Conservation (phyloP, 441 rosid species). For the Euphorbia schlechtendalii region DNA sequence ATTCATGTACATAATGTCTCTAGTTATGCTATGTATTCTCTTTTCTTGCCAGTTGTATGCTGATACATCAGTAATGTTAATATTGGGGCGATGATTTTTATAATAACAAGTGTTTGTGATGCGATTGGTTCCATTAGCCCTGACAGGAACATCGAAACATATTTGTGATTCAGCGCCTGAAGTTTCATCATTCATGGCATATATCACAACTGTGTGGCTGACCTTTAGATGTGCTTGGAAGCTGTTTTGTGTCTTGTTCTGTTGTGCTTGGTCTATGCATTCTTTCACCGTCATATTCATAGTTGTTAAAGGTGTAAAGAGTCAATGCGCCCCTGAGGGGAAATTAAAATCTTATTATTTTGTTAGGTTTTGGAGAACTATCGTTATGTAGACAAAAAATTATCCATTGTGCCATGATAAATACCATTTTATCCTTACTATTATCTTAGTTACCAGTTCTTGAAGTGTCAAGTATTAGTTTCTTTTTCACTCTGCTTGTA, state of each 20-base stretch:
- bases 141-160: neutral
- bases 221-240: neutral
- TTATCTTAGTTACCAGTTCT: neutral
- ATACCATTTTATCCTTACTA: neutral
- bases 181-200: neutral
- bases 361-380: neutral
- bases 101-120: neutral
- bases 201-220: neutral
- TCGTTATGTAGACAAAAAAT: neutral
- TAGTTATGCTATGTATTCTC: neutral
- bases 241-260: neutral
- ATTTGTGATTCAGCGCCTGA: neutral
- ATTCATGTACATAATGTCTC: neutral
- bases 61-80: neutral
- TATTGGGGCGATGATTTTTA: neutral
- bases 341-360: neutral
- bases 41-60: neutral
- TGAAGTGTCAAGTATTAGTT: neutral
- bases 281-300: neutral
- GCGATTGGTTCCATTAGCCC: neutral
- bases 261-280: neutral
- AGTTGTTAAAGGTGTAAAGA: neutral
- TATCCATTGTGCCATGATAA: too few relatives aligned
- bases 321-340: too few relatives aligned
- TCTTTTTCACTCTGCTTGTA: neutral